Evolutionary conservation across 2,329 filamentous ascomycete genomes (phyloP).

Genomic region (Paecilomyces sp.): DNA sequence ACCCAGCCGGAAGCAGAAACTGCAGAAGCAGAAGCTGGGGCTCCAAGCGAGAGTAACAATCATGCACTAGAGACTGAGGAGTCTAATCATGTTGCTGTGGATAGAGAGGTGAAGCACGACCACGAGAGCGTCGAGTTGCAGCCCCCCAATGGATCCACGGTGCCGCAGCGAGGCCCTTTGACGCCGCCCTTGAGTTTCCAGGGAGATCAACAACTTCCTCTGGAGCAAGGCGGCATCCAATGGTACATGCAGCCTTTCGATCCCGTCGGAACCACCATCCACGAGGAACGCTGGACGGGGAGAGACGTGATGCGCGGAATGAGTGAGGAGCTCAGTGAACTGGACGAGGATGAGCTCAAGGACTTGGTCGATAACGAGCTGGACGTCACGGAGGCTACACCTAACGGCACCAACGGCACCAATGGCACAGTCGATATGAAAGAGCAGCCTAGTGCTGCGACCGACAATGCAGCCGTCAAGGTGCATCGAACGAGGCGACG

Average conservation of each 20-base stretch:
- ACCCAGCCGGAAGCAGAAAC: constrained; percentile 4
- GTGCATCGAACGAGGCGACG: constrained; percentile 23
- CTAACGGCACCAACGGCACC: constrained; percentile 6
- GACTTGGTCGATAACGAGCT: constrained; percentile 54
- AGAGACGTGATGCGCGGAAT: constrained; percentile 64
- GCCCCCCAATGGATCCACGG: constrained; percentile 38
- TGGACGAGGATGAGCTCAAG: constrained; percentile 83
- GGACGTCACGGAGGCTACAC: constrained; percentile 7
- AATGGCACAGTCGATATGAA: constrained; percentile 13
- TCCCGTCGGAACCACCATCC: constrained; percentile 69
- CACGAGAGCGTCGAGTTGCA: constrained; percentile 20
- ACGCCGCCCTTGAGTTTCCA: constrained; percentile 36
- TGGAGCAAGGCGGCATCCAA: constrained; percentile 69
- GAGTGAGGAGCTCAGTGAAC: constrained; percentile 83
- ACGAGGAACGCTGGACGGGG: constrained; percentile 67
- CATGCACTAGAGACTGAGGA: constrained; percentile 28
- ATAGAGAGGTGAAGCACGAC: constrained; percentile 22
- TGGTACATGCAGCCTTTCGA: constrained; percentile 85
- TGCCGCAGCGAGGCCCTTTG: constrained; percentile 18
- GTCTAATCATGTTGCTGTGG: constrained; percentile 8
- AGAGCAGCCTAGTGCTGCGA: constrained; percentile 1
- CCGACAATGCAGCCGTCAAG: constrained; percentile 14
- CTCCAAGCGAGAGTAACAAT: constrained; percentile 9
- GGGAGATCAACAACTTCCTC: constrained; percentile 38
- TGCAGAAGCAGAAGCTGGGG: constrained; percentile 5